Evolutionary conservation across 768 basidiomycete species (phyloP).

Genomic region (Termitomyces sp.): DNA sequence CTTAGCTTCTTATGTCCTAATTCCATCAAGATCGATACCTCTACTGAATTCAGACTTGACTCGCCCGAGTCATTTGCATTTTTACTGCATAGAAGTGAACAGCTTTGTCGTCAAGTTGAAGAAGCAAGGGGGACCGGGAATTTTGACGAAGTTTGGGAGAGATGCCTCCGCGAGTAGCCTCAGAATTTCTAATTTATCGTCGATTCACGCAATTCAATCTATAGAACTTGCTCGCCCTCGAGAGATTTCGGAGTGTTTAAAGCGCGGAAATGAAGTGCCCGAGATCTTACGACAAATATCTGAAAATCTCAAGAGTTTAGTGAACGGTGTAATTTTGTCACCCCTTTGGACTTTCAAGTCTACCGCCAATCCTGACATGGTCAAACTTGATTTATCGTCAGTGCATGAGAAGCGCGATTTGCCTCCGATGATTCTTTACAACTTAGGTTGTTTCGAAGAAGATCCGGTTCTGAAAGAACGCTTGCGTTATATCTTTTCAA

Average conservation of each 20-base stretch:
- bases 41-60: neutral
- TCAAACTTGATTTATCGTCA: neutral
- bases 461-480: no score
- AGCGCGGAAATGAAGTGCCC: no score
- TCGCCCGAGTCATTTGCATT: neutral
- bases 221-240: neutral
- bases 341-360: neutral
- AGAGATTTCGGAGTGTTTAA: no score
- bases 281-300: no score
- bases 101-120: neutral
- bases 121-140: neutral
- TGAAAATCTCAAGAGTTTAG: no score
- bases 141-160: neutral
- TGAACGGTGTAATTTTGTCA: neutral
- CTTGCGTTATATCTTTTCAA: no score
- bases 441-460: no score
- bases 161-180: neutral
- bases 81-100: neutral
- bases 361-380: neutral
- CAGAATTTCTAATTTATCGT: neutral
- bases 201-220: neutral
- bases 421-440: neutral
- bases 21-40: neutral
- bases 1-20: neutral
- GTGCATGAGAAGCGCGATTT: neutral